These are phyloP conservation scores for Penicillium dipodomyicola DNA, from an alignment of 495 filamentous ascomycete species.

Conservation along the genomic window DNA sequence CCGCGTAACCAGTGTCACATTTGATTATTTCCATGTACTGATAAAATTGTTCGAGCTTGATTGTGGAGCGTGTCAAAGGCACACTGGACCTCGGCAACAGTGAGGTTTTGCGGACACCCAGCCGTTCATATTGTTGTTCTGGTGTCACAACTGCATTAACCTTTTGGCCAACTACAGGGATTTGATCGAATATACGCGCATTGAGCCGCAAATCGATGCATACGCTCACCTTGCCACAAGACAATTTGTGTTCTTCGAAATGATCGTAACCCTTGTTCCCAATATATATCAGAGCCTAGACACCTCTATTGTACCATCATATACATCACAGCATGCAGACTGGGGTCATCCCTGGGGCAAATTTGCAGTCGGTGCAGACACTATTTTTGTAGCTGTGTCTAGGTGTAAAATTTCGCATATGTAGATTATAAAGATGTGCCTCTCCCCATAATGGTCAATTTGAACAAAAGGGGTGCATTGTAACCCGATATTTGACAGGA, in stretches of 20 bases:
- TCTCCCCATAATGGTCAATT: slow-evolving; percentile 25
- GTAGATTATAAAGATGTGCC: not conserved
- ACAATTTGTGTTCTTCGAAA: not conserved
- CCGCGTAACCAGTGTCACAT: too few species aligned
- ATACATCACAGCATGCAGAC: not conserved
- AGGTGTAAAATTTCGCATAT: not conserved
- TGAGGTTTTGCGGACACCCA: slow-evolving; percentile 9
- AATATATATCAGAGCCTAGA: not conserved
- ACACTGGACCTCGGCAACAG: too few species aligned
- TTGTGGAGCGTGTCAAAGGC: too few species aligned
- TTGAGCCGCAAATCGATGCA: too few species aligned
- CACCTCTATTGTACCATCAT: not conserved
- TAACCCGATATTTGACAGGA: slow-evolving; percentile 32
- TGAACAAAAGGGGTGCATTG: slow-evolving; percentile 23
- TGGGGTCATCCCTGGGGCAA: slow-evolving; percentile 18
- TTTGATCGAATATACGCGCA: not conserved
- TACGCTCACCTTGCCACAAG: not conserved
- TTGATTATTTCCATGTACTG: too few species aligned
- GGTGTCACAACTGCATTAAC: not conserved
- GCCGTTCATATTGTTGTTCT: slow-evolving; percentile 19
- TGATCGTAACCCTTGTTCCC: not conserved
- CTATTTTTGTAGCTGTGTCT: not conserved
- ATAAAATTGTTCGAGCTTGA: too few species aligned
- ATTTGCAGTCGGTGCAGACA: not conserved
- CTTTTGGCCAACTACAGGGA: not conserved